A percentile compares a stretch with the other conserved stretches of the same genome.
Evolutionary conservation across 2,329 filamentous ascomycete species (phyloP).

Genomic region (Beauveria caledonica): DNA sequence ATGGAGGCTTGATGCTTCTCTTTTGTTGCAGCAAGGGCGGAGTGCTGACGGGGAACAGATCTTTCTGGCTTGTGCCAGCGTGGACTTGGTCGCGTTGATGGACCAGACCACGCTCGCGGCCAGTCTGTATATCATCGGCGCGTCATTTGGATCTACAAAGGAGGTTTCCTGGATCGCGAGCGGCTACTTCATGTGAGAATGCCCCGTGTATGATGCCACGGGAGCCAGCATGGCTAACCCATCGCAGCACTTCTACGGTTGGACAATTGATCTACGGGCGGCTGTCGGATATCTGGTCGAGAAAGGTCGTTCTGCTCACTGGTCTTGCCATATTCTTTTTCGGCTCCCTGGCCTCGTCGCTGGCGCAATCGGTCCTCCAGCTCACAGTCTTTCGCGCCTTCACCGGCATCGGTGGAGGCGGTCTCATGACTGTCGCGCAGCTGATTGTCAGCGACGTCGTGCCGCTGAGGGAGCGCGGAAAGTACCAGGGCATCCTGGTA

Average conservation of each 20-base stretch:
- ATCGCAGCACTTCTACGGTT: constrained; percentile 33
- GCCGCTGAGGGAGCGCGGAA: constrained; percentile 57
- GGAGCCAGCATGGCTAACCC: neutral
- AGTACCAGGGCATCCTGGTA: constrained; percentile 58
- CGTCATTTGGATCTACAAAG: constrained; percentile 38
- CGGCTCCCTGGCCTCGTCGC: constrained; percentile 35
- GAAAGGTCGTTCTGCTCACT: constrained; percentile 31
- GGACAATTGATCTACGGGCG: constrained; percentile 39
- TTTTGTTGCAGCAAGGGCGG: too few species aligned
- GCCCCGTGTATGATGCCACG: too few species aligned
- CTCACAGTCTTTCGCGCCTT: constrained; percentile 33
- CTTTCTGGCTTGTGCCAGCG: constrained; percentile 47
- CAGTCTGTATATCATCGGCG: constrained; percentile 46
- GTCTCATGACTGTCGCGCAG: constrained; percentile 60
- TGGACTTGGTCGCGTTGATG: constrained; percentile 47
- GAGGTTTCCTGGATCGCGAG: constrained; percentile 47
- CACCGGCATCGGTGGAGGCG: constrained; percentile 56
- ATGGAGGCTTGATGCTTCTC: too few species aligned
- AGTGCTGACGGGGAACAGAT: constrained; percentile 31
- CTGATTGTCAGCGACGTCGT: constrained; percentile 67
- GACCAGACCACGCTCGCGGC: constrained; percentile 50
- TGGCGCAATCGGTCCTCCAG: constrained; percentile 31
- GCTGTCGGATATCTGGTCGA: constrained; percentile 38
- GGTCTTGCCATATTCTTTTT: constrained; percentile 34
- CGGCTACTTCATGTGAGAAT: constrained; percentile 43